phyloP scores from a whole-genome alignment of 2,329 filamentous ascomycete genomes.

The Hypoxylon sp. region DNA sequence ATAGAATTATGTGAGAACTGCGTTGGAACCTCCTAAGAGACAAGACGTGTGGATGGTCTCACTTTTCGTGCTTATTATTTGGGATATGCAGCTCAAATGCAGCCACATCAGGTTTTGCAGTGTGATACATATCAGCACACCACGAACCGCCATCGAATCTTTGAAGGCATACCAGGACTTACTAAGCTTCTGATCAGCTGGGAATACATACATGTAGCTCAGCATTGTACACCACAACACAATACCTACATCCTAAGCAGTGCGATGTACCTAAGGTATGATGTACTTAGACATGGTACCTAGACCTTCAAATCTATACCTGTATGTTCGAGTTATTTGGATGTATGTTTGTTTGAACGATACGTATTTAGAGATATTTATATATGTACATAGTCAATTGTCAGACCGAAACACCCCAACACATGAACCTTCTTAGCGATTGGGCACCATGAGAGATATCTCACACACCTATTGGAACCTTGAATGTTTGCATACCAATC shows the following conservation, averaged over 20 bases:
- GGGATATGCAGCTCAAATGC: conserved; percentile 32
- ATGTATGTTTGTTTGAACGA: neutral
- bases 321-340: neutral
- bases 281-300: no score
- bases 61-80: conserved; percentile 10
- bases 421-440: neutral
- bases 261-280: neutral
- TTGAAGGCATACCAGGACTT: neutral
- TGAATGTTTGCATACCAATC: neutral
- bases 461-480: neutral
- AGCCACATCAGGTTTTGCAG: conserved; percentile 24
- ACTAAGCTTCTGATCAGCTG: neutral
- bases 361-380: neutral
- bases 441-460: neutral
- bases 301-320: no score
- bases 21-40: neutral
- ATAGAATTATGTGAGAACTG: conserved; percentile 14
- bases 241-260: neutral
- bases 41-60: neutral
- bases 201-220: neutral
- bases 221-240: neutral
- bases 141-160: conserved; percentile 4
- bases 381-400: conserved; percentile 5
- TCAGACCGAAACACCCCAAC: neutral
- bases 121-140: conserved; percentile 31